Conservation (phyloP, 1,284 basidiomycete genomes). For the Clitocybe nebularis region DNA sequence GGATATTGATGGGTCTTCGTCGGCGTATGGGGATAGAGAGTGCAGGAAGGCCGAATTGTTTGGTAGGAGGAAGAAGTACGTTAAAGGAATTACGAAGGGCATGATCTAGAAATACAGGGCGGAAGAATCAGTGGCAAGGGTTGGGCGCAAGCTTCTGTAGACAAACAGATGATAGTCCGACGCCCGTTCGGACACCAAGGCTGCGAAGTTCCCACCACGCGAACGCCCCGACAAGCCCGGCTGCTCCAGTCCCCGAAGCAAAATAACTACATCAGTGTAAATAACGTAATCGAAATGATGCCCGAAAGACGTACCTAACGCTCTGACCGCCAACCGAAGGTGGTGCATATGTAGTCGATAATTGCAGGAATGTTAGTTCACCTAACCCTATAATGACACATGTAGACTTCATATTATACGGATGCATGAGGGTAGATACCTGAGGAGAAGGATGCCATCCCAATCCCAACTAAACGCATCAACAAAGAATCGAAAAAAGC, state of each 20-base stretch:
- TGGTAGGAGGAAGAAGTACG: constrained; percentile 77
- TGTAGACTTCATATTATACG: neutral
- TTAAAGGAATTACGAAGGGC: constrained; percentile 71
- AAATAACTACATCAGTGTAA: constrained; percentile 55
- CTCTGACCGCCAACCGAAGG: constrained; percentile 66
- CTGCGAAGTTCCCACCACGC: constrained; percentile 93
- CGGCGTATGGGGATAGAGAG: constrained; percentile 13
- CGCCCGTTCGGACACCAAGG: constrained; percentile 79
- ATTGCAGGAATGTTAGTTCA: constrained; percentile 92
- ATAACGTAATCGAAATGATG: neutral
- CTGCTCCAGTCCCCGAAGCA: constrained; percentile 90
- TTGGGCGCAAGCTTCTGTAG: neutral
- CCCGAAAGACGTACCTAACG: constrained; percentile 49
- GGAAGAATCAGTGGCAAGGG: constrained; percentile 7
- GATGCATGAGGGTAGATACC: constrained; percentile 36
- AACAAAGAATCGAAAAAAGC: constrained; percentile 68
- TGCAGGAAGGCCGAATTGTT: constrained; percentile 44
- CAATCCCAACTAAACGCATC: constrained; percentile 82
- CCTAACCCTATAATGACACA: constrained; percentile 61
- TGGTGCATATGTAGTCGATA: constrained; percentile 82
- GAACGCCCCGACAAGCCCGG: constrained; percentile 88
- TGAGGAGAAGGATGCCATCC: constrained; percentile 86
- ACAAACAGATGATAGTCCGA: constrained; percentile 76
- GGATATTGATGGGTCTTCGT: constrained; percentile 24
- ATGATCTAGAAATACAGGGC: constrained; percentile 51